These are phyloP conservation scores for Starmerella roubikii DNA, from an alignment of 805 yeast species.

Conservation along the genomic window DNA sequence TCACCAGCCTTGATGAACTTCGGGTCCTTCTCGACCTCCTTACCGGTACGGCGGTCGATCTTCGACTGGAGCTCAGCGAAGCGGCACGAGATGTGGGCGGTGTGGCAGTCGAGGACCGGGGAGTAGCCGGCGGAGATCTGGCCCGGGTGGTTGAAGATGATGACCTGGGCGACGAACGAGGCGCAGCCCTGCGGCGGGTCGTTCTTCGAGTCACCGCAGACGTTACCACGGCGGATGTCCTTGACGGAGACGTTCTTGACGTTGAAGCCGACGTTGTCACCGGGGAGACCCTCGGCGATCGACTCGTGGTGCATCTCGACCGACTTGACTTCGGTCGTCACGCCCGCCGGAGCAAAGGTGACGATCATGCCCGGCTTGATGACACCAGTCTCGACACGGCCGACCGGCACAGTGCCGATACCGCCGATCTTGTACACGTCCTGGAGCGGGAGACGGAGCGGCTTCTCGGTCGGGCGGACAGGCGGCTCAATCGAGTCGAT, in stretches of 20 bases:
- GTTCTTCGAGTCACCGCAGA: slow-evolving; percentile 78
- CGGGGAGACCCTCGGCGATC: slow-evolving; percentile 68
- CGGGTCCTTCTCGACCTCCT: slow-evolving; percentile 77
- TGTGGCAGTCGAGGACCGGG: slow-evolving; percentile 86
- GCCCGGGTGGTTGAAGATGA: slow-evolving; percentile 85
- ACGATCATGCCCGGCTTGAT: slow-evolving; percentile 88
- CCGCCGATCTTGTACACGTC: slow-evolving; percentile 91
- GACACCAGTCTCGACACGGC: slow-evolving; percentile 86
- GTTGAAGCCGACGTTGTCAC: slow-evolving; percentile 86
- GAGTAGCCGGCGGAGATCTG: slow-evolving; percentile 83
- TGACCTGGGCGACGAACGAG: slow-evolving; percentile 75
- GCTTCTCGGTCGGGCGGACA: slow-evolving; percentile 68
- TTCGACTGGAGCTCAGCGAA: slow-evolving; percentile 66
- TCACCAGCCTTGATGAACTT: slow-evolving; percentile 94
- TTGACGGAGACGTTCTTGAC: slow-evolving; percentile 81
- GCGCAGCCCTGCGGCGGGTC: slow-evolving; percentile 73
- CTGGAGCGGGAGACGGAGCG: slow-evolving; percentile 79
- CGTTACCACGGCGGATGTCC: slow-evolving; percentile 89
- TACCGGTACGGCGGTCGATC: slow-evolving; percentile 89
- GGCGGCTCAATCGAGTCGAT: slow-evolving; percentile 75
- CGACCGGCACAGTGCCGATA: slow-evolving; percentile 86
- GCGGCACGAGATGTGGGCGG: slow-evolving; percentile 85
- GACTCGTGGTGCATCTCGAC: slow-evolving; percentile 82
- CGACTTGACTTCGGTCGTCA: slow-evolving; percentile 80
- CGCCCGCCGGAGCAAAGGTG: slow-evolving; percentile 81